These are phyloP conservation scores for Bertia moriformis DNA, from an alignment of 2,329 filamentous ascomycete species.

Conservation along the genomic window DNA sequence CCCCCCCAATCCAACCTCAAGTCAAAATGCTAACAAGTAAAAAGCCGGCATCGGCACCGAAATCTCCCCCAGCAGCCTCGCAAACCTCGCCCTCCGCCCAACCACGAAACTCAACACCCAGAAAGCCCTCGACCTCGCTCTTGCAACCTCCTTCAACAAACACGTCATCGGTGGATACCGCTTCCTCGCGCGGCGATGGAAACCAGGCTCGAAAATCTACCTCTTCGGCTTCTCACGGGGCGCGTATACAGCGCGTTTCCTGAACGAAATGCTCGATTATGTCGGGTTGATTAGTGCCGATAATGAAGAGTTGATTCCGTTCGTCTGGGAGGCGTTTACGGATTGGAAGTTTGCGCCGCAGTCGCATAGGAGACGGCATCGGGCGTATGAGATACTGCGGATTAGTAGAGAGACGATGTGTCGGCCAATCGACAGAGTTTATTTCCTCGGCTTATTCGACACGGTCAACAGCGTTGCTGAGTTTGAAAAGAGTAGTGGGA, in stretches of 20 bases:
- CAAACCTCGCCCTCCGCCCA: neutral
- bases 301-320: constrained; percentile 46
- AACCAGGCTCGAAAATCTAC: constrained; percentile 17
- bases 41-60: neutral
- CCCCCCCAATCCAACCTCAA: no score
- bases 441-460: constrained; percentile 45
- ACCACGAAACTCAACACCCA: neutral
- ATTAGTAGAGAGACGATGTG: constrained; percentile 45
- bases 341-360: constrained; percentile 27
- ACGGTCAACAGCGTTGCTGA: constrained; percentile 42
- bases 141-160: constrained; percentile 42
- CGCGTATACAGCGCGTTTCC: constrained; percentile 33
- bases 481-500: constrained; percentile 46
- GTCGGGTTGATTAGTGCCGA: constrained; percentile 42
- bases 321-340: constrained; percentile 44
- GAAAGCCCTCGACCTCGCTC: constrained; percentile 31
- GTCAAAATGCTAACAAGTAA: no score
- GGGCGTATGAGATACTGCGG: constrained; percentile 36
- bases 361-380: constrained; percentile 18
- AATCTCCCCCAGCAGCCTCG: neutral
- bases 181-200: constrained; percentile 34
- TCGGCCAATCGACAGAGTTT: constrained; percentile 35
- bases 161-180: constrained; percentile 49
- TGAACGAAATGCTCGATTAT: constrained; percentile 47
- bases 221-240: constrained; percentile 35